phyloP scores from a whole-genome alignment of 116 monocot species.

The Zostera marina region DNA sequence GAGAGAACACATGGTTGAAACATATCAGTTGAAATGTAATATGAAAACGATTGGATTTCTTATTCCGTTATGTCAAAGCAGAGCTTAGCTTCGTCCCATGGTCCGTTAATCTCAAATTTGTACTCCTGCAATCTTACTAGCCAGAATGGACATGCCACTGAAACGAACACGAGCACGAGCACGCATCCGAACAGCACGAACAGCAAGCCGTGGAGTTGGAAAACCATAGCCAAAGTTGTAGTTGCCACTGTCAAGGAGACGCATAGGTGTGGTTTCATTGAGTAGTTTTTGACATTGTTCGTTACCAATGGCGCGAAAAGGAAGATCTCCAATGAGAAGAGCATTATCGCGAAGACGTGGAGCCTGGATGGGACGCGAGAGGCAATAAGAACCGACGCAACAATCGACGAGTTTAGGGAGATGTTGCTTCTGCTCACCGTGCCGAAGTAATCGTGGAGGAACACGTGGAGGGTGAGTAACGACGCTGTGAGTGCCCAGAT shows the following conservation, averaged over 20 bases:
- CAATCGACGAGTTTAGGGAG: slow-evolving; percentile 80
- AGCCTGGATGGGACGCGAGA: slow-evolving; percentile 73
- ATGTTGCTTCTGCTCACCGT: slow-evolving; percentile 52
- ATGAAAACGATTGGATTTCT: no score
- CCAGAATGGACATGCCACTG: slow-evolving; percentile 70
- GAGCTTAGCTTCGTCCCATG: slow-evolving; percentile 95
- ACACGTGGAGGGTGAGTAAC: slow-evolving; percentile 66
- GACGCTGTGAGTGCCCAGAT: slow-evolving; percentile 61
- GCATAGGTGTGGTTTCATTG: slow-evolving; percentile 35
- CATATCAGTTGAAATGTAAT: no score
- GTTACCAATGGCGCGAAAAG: slow-evolving; percentile 66
- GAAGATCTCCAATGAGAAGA: slow-evolving; percentile 80
- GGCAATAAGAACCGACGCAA: slow-evolving; percentile 74
- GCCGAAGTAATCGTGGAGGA: slow-evolving; percentile 72
- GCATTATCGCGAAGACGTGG: slow-evolving; percentile 76
- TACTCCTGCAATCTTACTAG: slow-evolving; percentile 92
- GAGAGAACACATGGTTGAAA: no score
- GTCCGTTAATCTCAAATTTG: slow-evolving; percentile 98
- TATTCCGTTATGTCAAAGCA: slow-evolving; percentile 84
- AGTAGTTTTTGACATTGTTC: slow-evolving; percentile 52
- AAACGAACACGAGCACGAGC: slow-evolving; percentile 47
- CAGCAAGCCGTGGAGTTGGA: slow-evolving; percentile 34
- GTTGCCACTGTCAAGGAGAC: slow-evolving; percentile 44
- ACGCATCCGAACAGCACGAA: slow-evolving; percentile 42
- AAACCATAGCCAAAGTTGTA: slow-evolving; percentile 34